Conservation (phyloP, 805 yeast species). For the Myxozyma nipponensis region DNA sequence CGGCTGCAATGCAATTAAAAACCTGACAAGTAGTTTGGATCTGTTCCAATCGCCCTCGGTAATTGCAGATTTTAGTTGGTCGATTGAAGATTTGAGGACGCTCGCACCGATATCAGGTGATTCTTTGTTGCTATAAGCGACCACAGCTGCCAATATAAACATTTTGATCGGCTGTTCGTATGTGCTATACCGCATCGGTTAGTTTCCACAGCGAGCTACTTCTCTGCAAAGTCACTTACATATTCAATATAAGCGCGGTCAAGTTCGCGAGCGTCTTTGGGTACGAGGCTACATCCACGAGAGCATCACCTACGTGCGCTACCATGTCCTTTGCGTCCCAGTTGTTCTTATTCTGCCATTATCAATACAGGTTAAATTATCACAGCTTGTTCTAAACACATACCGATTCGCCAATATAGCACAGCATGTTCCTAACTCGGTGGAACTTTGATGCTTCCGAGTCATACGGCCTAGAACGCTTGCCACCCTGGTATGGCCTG, state of each 20-base stretch:
- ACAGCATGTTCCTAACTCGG: slow-evolving; percentile 17
- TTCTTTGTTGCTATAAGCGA: slow-evolving; percentile 61
- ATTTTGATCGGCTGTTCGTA: slow-evolving; percentile 91
- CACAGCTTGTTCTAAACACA: too few relatives aligned
- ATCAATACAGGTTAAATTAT: too few relatives aligned
- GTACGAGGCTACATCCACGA: slow-evolving; percentile 5
- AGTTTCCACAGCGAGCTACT: not conserved
- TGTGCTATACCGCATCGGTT: slow-evolving; percentile 6
- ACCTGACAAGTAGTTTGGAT: slow-evolving; percentile 65
- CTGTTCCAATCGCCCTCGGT: slow-evolving; percentile 54
- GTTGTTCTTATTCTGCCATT: not conserved
- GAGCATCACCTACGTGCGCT: slow-evolving; percentile 1
- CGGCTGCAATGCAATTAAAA: slow-evolving; percentile 62
- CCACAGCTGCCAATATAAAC: slow-evolving; percentile 62
- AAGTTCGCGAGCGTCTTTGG: slow-evolving; percentile 1
- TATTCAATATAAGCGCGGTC: slow-evolving; percentile 2
- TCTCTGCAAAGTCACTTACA: slow-evolving; percentile 13
- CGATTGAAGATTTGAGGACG: slow-evolving; percentile 65
- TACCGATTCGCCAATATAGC: slow-evolving; percentile 23
- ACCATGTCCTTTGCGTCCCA: slow-evolving; percentile 12
- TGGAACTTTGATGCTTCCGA: slow-evolving; percentile 4
- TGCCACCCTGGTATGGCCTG: too few relatives aligned
- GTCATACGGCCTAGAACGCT: slow-evolving; percentile 7
- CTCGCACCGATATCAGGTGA: slow-evolving; percentile 64
- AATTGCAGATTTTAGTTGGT: slow-evolving; percentile 55